These are phyloP conservation scores for Naematelia aurantialba DNA, from an alignment of 768 basidiomycete genomes.

Conservation along the genomic window DNA sequence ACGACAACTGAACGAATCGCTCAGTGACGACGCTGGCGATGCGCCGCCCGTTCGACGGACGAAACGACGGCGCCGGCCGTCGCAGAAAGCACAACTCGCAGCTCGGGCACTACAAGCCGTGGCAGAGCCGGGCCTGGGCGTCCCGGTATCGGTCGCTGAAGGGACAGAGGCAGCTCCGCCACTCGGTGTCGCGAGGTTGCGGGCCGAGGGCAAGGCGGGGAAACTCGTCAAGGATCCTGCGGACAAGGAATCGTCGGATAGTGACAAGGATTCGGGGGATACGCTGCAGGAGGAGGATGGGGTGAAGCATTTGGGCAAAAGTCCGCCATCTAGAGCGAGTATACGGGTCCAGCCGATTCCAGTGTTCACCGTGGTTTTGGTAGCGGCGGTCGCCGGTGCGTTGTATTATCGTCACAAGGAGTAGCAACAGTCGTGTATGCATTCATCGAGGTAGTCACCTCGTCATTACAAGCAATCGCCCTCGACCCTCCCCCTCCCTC, in stretches of 20 bases:
- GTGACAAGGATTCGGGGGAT: constrained; percentile 30
- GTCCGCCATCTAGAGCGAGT: background rate
- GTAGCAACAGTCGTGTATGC: constrained; percentile 7
- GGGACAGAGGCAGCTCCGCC: background rate
- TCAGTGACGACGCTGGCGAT: constrained; percentile 35
- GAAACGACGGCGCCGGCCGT: constrained; percentile 33
- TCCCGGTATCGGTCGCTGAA: background rate
- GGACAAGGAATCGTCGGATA: constrained; percentile 23
- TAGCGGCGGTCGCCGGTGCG: constrained; percentile 36
- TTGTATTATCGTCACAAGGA: constrained; percentile 35
- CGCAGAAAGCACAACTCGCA: constrained; percentile 29
- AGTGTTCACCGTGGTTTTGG: constrained; percentile 35
- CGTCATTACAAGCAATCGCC: no score
- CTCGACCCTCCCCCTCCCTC: no score
- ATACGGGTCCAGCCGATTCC: constrained; percentile 24
- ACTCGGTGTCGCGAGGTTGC: background rate
- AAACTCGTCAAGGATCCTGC: constrained; percentile 6
- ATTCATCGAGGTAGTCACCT: background rate
- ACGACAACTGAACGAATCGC: constrained; percentile 43
- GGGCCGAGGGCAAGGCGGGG: background rate
- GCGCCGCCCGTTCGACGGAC: constrained; percentile 16
- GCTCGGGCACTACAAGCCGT: constrained; percentile 40
- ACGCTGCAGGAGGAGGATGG: constrained; percentile 29
- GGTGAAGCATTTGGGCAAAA: constrained; percentile 8
- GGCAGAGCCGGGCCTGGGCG: constrained; percentile 10